A percentile compares a stretch with the other conserved stretches of the same genome.
These are phyloP conservation scores for Candida fluviatilis DNA, from an alignment of 805 yeast genomes.

Conservation along the genomic window DNA sequence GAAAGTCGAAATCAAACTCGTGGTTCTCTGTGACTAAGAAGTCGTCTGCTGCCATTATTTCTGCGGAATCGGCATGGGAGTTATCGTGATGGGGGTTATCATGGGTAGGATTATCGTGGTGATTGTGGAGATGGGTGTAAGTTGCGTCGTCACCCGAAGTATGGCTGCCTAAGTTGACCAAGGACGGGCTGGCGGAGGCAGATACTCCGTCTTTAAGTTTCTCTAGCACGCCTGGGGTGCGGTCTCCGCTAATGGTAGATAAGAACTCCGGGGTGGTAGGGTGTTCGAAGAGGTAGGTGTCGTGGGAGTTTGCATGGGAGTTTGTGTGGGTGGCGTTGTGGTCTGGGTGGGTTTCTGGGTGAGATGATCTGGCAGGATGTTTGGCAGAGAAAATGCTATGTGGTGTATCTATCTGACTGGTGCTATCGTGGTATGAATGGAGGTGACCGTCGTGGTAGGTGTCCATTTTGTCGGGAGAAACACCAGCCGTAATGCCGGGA, in stretches of 20 bases:
- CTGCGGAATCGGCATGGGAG: no score
- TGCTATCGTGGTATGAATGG: constrained; percentile 1
- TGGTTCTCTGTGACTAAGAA: constrained; percentile 1
- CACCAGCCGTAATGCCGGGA: neutral
- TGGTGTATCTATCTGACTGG: constrained; percentile 8
- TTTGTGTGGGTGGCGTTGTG: constrained; percentile 1
- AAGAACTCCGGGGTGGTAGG: constrained; percentile 2
- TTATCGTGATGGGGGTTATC: no score
- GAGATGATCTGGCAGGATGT: no score
- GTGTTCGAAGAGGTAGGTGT: constrained; percentile 5
- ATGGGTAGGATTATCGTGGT: no score
- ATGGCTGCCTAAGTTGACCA: neutral
- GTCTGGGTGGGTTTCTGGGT: no score
- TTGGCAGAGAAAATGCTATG: neutral
- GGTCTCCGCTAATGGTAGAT: neutral
- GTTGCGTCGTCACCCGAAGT: neutral
- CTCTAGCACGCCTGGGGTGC: neutral
- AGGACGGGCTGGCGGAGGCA: neutral
- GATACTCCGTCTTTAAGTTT: neutral
- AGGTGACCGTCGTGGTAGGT: neutral
- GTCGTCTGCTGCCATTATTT: neutral
- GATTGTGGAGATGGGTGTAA: neutral
- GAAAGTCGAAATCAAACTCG: constrained; percentile 1
- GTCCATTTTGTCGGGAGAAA: neutral
- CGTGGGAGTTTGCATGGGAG: constrained; percentile 3